Percentiles rank a stretch among this genome's conserved stretches.
Conservation (phyloP, 352 stramenopile species). For the Globisporangium heterothallicum region DNA sequence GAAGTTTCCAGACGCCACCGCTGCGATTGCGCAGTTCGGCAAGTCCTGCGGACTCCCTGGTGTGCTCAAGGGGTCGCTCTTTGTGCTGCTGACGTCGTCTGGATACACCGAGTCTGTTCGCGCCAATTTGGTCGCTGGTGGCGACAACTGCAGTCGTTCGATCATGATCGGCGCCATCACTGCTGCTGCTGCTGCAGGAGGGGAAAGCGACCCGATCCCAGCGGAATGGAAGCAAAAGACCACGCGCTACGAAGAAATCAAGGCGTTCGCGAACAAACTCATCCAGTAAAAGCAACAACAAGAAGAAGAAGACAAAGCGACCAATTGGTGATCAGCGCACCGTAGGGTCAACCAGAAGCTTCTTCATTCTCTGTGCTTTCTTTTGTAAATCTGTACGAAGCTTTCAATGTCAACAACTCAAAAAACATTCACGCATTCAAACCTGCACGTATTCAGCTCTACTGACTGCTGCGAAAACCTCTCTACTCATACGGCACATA, state of each 20-base stretch:
- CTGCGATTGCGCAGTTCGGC: conserved; percentile 43
- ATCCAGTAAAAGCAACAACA: conserved; percentile 18
- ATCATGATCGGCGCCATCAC: conserved; percentile 54
- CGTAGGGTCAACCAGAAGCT: too few relatives aligned
- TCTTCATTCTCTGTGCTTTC: too few relatives aligned
- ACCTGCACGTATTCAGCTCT: too few relatives aligned
- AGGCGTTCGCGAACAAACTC: conserved; percentile 35
- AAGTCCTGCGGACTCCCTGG: conserved; percentile 56
- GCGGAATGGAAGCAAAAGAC: conserved; percentile 50
- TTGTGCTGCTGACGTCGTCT: conserved; percentile 43
- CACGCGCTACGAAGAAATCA: conserved; percentile 28
- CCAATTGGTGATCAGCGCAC: too few relatives aligned
- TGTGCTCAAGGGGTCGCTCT: conserved; percentile 50
- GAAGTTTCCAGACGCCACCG: conserved; percentile 34
- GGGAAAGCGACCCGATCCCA: conserved; percentile 26
- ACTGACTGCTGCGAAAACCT: too few relatives aligned
- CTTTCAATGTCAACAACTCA: too few relatives aligned
- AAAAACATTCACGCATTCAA: too few relatives aligned
- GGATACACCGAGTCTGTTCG: conserved; percentile 42
- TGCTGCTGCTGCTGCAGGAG: conserved; percentile 30
- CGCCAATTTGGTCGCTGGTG: conserved; percentile 49
- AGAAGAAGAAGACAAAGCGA: too few relatives aligned
- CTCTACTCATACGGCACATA: conserved; percentile 53
- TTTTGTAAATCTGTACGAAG: too few relatives aligned
- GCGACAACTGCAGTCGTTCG: conserved; percentile 67